Evolutionary conservation across 352 stramenopile species (phyloP).

Genomic region (Saprolegnia parasitica): DNA sequence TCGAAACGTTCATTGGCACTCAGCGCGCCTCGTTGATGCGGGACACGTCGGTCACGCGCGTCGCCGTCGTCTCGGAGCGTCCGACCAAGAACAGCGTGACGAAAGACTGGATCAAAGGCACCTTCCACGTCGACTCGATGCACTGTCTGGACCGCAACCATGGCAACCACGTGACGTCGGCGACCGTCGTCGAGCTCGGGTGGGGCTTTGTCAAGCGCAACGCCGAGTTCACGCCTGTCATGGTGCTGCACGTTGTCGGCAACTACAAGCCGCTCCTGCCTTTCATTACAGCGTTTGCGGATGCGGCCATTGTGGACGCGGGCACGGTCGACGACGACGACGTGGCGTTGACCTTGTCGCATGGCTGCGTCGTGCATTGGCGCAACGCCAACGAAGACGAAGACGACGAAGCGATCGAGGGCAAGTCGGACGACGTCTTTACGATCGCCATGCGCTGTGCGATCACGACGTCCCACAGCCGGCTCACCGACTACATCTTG

Average conservation of each 20-base stretch:
- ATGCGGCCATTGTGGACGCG: neutral
- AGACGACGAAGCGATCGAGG: neutral
- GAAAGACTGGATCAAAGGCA: neutral
- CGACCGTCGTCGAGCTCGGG: neutral
- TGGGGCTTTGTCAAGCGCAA: slow-evolving; percentile 1
- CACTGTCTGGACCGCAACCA: neutral
- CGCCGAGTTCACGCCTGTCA: neutral
- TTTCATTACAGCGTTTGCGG: neutral
- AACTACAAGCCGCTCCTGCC: neutral
- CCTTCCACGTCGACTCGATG: slow-evolving; percentile 5
- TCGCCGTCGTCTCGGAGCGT: neutral
- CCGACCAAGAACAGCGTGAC: neutral
- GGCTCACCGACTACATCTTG: neutral
- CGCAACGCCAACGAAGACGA: slow-evolving; percentile 4
- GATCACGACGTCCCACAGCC: neutral
- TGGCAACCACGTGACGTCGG: neutral
- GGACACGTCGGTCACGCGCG: neutral
- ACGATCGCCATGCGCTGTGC: neutral
- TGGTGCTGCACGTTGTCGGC: slow-evolving; percentile 12
- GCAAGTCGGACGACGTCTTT: neutral
- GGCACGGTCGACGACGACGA: neutral
- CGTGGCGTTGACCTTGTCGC: neutral
- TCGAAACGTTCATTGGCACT: neutral
- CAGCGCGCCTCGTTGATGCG: neutral
- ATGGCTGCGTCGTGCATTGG: neutral